Evolutionary conservation across 139 green algal genomes (phyloP), one percentile per base, ranked within the genome.

Genomic region (Diplosphaera chodatii): DNA sequence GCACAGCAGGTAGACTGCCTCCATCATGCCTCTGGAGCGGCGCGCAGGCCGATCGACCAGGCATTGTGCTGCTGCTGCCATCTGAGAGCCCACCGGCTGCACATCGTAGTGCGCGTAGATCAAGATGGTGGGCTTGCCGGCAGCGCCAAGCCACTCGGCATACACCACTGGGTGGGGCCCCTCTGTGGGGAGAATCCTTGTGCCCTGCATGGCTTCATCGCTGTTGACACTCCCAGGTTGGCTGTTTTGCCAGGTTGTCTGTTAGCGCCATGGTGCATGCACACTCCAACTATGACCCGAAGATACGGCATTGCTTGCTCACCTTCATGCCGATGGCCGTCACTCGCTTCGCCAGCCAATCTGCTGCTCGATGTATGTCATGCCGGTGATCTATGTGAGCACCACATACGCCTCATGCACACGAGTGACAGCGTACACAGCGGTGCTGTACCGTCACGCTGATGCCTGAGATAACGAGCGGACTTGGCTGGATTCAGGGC

Each of bases 91-190:
- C 6, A 69, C 74, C 0, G 66, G 74, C 65, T 85, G 88, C 5
- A 94, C 88, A 67, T 93, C 88, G 40, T 87, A 93, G 75, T 94
- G 88, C 0, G 84, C 89, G 66, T 94, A 94, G 25, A 94, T 80
- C 21, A 94, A 78, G 0, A 87, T 76, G 3, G 87, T 93, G 18
- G 83, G 86, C 30, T 67, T 27, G 1, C 56, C 72, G 3, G 56
- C 30, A 8, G 74, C 80, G 32, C 73, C 66, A 33, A 87, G 37
- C 74, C 78, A 90, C 18, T 93, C 74, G 16, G 56, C 88, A 62
- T 89, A 94, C 59, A 94, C 87, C 15, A 85, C 77, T 22, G 88
- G 88, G 23, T 86, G 82, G 0, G 82, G 64, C 0, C 85, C 86
- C 25, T 72, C 74, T 1, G 83, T 93, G 3, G 63, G 64, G 15